These are phyloP conservation scores for Jatropha multifida DNA, from an alignment of 441 rosid species.

Conservation along the genomic window DNA sequence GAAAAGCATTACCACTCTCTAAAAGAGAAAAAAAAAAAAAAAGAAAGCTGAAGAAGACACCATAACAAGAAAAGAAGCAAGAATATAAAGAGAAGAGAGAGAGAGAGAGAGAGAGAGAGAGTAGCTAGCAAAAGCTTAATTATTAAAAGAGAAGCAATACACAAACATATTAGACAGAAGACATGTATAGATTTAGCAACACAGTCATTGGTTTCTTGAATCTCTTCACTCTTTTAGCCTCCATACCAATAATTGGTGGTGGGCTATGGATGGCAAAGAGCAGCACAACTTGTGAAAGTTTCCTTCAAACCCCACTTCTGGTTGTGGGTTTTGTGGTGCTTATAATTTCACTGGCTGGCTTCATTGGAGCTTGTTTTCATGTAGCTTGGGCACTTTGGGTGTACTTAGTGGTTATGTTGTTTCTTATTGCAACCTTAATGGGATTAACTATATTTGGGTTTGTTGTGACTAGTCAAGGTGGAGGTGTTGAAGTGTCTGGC, in stretches of 20 bases:
- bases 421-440: constrained; percentile 57
- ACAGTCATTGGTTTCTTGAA: constrained; percentile 73
- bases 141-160: neutral
- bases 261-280: constrained; percentile 86
- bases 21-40: constrained; percentile 13
- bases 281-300: constrained; percentile 71
- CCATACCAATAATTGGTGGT: constrained; percentile 82
- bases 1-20: constrained; percentile 32
- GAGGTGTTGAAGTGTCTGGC: constrained; percentile 65
- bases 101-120: neutral
- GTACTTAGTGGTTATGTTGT: constrained; percentile 73
- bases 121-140: neutral
- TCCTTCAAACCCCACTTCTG: constrained; percentile 80
- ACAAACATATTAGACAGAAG: neutral
- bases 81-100: neutral
- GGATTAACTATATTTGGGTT: constrained; percentile 72
- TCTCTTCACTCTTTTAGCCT: constrained; percentile 69
- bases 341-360: constrained; percentile 71
- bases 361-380: constrained; percentile 80
- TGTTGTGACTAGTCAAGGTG: constrained; percentile 67
- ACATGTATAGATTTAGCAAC: constrained; percentile 72
- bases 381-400: constrained; percentile 88
- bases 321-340: constrained; percentile 69
- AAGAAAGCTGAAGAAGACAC: constrained; percentile 32
- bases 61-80: constrained; percentile 37